These are phyloP conservation scores for Pythium grandisporangium DNA, from an alignment of 352 stramenopile genomes.

Conservation along the genomic window DNA sequence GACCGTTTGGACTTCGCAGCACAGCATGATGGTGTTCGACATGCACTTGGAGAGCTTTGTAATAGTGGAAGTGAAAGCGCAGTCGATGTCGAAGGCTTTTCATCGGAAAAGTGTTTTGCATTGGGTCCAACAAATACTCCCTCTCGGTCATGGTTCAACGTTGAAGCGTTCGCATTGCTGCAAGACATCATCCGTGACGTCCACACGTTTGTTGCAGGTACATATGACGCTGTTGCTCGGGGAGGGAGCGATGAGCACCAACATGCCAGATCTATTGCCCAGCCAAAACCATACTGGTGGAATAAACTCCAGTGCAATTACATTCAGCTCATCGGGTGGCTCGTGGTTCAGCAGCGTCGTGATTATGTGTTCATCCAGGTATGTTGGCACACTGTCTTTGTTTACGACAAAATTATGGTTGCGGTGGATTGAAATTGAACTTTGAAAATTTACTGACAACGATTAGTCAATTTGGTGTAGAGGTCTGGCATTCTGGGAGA, in stretches of 20 bases:
- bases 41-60: conserved; percentile 28
- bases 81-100: conserved; percentile 9
- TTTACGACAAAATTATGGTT: no score
- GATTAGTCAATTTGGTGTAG: conserved; percentile 10
- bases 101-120: conserved; percentile 30
- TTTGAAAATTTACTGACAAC: no score
- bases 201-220: no score
- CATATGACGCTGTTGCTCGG: no score
- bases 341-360: conserved; percentile 27
- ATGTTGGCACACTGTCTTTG: no score
- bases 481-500: conserved; percentile 24
- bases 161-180: conserved; percentile 39
- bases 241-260: no score
- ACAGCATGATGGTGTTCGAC: conserved; percentile 17
- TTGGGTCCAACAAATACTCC: conserved; percentile 7
- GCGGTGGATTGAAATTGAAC: no score
- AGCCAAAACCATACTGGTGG: no score
- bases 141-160: conserved; percentile 28
- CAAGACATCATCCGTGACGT: conserved; percentile 26
- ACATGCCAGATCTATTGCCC: no score
- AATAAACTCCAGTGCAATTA: conserved; percentile 30
- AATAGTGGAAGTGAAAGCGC: conserved; percentile 26
- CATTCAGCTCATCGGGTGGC: conserved; percentile 35
- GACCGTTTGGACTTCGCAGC: not conserved
- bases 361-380: conserved; percentile 51